Evolutionary conservation across 768 basidiomycete genomes (phyloP), one percentile per base, ranked within the genome.

Genomic region (Candolleomyces aberdarensis): DNA sequence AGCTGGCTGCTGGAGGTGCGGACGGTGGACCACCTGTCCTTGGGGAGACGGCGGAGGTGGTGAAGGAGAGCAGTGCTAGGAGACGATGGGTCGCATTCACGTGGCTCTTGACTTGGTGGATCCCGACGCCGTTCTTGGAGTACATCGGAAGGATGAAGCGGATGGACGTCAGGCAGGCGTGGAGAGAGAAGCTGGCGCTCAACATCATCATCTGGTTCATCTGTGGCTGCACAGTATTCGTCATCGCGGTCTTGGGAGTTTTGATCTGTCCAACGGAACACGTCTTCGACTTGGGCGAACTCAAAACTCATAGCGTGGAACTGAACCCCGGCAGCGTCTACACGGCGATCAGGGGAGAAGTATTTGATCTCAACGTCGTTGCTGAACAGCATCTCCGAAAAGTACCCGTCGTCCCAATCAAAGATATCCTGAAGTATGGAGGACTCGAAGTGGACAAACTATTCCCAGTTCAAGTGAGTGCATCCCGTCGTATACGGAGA

Each of bases 201-300:
- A 98, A 98, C 73, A 74, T 99, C 61, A 78, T 99, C 75, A 98
- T 99, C 67, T 98, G 96, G 96, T 86, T 97, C 69, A 79, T 92
- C 32, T 98, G 95, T 64, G 89, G 74, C n/a, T 86, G 85, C 66
- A 88, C 94, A 0, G 82, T 95, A 51, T 98, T 99, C 73, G 91
- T 99, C 68, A 96, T 98, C 68, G 93, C 92, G 10, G 73, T 96
- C 26, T 80, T 98, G 31, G 94, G 93, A 11, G 72, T 82, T 57
- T 73, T 99, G 61, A 98, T 99, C 72, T 99, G 97, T 69, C 97
- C 97, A 1, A 92, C 88, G 64, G 88, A 98, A 68, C 90, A 97
- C 71, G 91, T 99, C 56, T 99, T 88, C 81, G 92, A 85, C 65
- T 74, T 78, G 5, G 76, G 77, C 26, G 97, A 99, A 72, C 76